Percentiles rank a stretch among this genome's conserved stretches.
Conservation (phyloP, 176 grass and related monocot species). For the Zoysia japonica region DNA sequence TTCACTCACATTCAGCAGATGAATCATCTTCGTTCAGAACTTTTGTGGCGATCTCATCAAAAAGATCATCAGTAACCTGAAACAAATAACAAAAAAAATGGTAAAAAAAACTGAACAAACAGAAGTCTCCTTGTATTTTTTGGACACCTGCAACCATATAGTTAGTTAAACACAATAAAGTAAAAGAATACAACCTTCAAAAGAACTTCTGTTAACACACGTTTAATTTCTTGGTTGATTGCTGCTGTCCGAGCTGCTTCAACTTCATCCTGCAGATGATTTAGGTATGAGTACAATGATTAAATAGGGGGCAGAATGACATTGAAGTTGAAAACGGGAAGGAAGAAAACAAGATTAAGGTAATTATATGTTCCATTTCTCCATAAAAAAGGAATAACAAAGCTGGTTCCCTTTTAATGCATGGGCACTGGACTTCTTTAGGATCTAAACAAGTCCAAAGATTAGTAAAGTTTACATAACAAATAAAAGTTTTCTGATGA, state of each 20-base stretch:
- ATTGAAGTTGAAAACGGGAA: slow-evolving; percentile 14
- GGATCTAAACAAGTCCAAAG: slow-evolving; percentile 1
- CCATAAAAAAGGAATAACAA: background rate
- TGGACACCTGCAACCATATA: slow-evolving; percentile 9
- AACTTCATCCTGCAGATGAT: slow-evolving; percentile 70
- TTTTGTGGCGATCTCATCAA: slow-evolving; percentile 89
- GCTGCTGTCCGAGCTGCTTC: slow-evolving; percentile 54
- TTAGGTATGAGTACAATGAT: slow-evolving; percentile 23
- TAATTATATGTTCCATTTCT: slow-evolving; percentile 23
- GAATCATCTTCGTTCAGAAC: slow-evolving; percentile 83
- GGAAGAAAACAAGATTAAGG: background rate
- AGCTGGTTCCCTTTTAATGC: background rate
- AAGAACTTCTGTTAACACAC: slow-evolving; percentile 91
- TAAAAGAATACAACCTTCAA: slow-evolving; percentile 64
- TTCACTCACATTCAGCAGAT: slow-evolving; percentile 59
- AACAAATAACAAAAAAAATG: slow-evolving; percentile 29
- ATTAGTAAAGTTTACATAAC: slow-evolving; percentile 8
- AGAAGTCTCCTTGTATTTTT: slow-evolving; percentile 8
- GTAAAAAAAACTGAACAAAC: slow-evolving; percentile 21
- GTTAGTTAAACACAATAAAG: slow-evolving; percentile 8
- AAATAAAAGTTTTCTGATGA: background rate
- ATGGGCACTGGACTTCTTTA: background rate
- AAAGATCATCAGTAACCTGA: slow-evolving; percentile 98
- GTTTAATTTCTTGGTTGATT: slow-evolving; percentile 96
- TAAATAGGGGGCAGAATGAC: slow-evolving; percentile 15